Evolutionary conservation across 441 rosid genomes (phyloP).

Genomic region (Gossypium schwendimanii): DNA sequence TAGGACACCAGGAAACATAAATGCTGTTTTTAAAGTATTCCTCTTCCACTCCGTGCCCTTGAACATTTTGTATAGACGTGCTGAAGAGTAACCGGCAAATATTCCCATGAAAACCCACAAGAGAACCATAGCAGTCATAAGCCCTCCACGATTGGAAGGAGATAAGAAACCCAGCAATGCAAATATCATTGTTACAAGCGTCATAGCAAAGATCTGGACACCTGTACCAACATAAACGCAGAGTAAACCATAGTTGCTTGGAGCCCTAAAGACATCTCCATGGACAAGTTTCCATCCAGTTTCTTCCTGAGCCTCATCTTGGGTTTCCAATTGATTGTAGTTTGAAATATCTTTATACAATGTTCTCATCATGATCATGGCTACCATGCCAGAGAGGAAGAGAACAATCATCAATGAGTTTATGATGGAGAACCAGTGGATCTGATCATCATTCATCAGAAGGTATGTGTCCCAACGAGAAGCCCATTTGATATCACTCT

Average conservation of each 20-base stretch:
- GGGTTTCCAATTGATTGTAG: conserved; percentile 86
- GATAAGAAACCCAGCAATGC: conserved; percentile 90
- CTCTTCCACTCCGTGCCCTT: conserved; percentile 93
- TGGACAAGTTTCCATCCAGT: conserved; percentile 97
- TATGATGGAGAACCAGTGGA: conserved; percentile 94
- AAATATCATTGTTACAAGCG: conserved; percentile 93
- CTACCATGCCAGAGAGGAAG: conserved; percentile 96
- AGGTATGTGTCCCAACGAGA: conserved; percentile 99
- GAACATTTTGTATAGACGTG: conserved; percentile 82
- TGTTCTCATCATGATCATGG: conserved; percentile 98
- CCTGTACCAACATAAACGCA: conserved; percentile 91
- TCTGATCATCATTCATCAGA: conserved; percentile 94
- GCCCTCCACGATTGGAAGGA: conserved; percentile 95
- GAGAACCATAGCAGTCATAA: conserved; percentile 97
- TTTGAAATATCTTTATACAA: conserved; percentile 83
- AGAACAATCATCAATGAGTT: conserved; percentile 92
- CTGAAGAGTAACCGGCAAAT: conserved; percentile 87
- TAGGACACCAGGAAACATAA: conserved; percentile 87
- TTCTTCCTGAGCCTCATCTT: conserved; percentile 95
- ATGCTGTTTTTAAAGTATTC: conserved; percentile 79
- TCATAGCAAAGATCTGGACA: conserved; percentile 83
- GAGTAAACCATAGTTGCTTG: conserved; percentile 62
- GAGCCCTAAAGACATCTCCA: conserved; percentile 94
- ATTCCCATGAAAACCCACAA: conserved; percentile 97
- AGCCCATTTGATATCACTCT: conserved; percentile 95